Evolutionary conservation across 164 flowering plant species (phyloP).

Genomic region (Vitis rotundifolia): DNA sequence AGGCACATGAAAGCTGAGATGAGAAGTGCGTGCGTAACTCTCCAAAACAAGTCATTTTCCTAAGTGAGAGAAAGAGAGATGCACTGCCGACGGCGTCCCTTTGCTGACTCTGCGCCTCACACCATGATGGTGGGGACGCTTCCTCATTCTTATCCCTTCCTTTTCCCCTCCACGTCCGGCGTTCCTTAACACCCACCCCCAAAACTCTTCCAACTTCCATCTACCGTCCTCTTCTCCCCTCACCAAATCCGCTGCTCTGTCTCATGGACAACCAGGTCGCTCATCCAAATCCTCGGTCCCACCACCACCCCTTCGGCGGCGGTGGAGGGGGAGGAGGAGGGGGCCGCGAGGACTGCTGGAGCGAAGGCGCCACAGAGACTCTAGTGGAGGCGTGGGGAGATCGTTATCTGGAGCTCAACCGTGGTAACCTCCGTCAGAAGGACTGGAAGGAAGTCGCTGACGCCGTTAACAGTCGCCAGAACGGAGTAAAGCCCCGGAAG

Average conservation of each 20-base stretch:
- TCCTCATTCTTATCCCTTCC: too few species aligned
- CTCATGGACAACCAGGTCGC: slow-evolving; percentile 23
- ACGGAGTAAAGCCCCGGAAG: slow-evolving; percentile 36
- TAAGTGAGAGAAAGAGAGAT: neutral
- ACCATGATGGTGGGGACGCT: neutral
- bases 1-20: too few species aligned
- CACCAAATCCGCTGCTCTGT: neutral
- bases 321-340: slow-evolving; percentile 19
- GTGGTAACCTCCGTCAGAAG: slow-evolving; percentile 78
- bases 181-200: slow-evolving; percentile 18
- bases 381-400: slow-evolving; percentile 81
- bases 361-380: slow-evolving; percentile 60
- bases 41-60: neutral
- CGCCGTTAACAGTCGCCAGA: slow-evolving; percentile 51
- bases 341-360: slow-evolving; percentile 79
- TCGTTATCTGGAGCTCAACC: slow-evolving; percentile 58
- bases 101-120: slow-evolving; percentile 1
- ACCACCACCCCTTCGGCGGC: slow-evolving; percentile 11
- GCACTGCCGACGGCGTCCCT: neutral
- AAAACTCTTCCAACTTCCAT: too few species aligned
- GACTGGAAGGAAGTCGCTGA: slow-evolving; percentile 81
- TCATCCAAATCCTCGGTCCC: slow-evolving; percentile 6
- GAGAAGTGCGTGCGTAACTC: too few species aligned
- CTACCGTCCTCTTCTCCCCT: neutral
- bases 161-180: slow-evolving; percentile 17